Conservation (phyloP, 495 filamentous ascomycete genomes). For the Glarea lozoyensis region DNA sequence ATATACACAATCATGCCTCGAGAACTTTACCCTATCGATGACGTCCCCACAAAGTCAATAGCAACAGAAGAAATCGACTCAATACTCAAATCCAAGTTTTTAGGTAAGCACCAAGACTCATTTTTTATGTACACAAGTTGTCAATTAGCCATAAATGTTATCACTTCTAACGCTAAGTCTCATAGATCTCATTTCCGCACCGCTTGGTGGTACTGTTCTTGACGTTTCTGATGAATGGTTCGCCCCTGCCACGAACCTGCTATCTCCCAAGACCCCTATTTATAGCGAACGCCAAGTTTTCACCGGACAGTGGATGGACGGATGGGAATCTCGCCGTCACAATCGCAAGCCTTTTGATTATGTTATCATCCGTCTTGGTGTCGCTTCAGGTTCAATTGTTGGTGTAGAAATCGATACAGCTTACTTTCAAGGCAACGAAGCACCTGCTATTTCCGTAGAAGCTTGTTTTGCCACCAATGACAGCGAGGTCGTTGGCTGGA, state of each 20-base stretch:
- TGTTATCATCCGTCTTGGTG: constrained; percentile 74
- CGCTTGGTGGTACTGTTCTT: constrained; percentile 65
- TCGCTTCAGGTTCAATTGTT: constrained; percentile 62
- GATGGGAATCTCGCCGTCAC: constrained; percentile 88
- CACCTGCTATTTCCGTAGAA: constrained; percentile 73
- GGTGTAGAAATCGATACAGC: constrained; percentile 84
- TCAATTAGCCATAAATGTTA: no score
- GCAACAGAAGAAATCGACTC: no score
- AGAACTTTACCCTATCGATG: no score
- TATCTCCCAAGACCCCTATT: constrained; percentile 66
- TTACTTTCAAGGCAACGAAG: constrained; percentile 83
- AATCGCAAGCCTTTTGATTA: constrained; percentile 74
- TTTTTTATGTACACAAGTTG: no score
- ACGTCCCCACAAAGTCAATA: no score
- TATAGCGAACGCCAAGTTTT: constrained; percentile 68
- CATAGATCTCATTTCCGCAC: constrained; percentile 73
- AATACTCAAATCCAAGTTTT: no score
- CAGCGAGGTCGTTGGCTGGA: constrained; percentile 50
- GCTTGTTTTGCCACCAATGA: constrained; percentile 59
- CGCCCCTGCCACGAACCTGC: constrained; percentile 70
- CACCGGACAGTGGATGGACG: constrained; percentile 89
- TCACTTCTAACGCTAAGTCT: no score
- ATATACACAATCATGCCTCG: no score
- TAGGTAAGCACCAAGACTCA: no score
- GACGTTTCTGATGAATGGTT: constrained; percentile 84